A percentile compares a stretch with the other conserved stretches of the same genome.
Conservation (phyloP, 2,329 filamentous ascomycete genomes). For the Alternaria novae-zelandiae region DNA sequence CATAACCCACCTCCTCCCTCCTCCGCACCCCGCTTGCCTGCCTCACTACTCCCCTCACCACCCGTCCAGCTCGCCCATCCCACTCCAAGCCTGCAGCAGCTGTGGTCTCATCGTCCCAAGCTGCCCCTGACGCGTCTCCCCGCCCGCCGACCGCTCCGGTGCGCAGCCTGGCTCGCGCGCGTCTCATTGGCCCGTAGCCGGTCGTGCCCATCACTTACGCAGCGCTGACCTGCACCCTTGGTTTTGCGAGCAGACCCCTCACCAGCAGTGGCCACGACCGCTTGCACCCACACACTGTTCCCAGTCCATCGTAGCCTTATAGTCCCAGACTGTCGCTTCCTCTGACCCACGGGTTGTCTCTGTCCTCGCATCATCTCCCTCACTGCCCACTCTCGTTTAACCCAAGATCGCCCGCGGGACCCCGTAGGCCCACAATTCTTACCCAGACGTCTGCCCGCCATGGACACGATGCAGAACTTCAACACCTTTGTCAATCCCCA, state of each 20-base stretch:
- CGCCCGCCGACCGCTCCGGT: conserved; percentile 16
- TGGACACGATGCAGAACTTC: conserved; percentile 26
- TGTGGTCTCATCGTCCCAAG: background rate
- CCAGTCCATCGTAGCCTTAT: conserved; percentile 5
- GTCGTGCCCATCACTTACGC: conserved; percentile 12
- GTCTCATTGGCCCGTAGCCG: conserved; percentile 16
- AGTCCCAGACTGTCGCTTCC: conserved; percentile 10
- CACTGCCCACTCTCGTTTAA: conserved; percentile 14
- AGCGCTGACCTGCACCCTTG: conserved; percentile 14
- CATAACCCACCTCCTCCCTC: conserved; percentile 14
- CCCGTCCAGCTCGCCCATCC: conserved; percentile 1
- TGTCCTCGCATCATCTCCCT: conserved; percentile 5
- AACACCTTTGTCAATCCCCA: conserved; percentile 27
- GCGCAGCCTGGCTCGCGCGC: conserved; percentile 12
- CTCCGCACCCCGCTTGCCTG: conserved; percentile 19
- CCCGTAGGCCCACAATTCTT: conserved; percentile 7
- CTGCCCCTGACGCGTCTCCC: conserved; percentile 15
- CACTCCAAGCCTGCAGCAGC: conserved; percentile 4
- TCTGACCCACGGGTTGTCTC: conserved; percentile 6
- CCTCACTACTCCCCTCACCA: conserved; percentile 1
- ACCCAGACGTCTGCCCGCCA: conserved; percentile 12
- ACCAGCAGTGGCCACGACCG: conserved; percentile 15
- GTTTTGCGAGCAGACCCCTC: conserved; percentile 16
- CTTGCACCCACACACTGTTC: conserved; percentile 4
- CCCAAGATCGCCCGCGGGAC: conserved; percentile 11